Conservation (phyloP, 2,329 filamentous ascomycete genomes). For the Neopestalotiopsis clavispora region DNA sequence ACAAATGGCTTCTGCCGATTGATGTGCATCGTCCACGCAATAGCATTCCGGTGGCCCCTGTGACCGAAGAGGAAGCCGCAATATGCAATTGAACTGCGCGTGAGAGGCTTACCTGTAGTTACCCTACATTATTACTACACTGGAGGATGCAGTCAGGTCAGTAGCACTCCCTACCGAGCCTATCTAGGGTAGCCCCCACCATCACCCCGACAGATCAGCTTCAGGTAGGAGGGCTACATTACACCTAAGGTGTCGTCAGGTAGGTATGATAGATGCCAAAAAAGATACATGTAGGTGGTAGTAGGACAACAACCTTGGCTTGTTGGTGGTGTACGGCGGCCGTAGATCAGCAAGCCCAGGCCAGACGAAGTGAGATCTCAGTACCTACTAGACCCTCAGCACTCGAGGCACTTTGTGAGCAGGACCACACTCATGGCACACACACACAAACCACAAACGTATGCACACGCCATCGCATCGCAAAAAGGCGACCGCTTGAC, state of each 20-base stretch:
- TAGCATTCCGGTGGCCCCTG: constrained; percentile 1
- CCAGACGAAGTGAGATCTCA: too few relatives aligned
- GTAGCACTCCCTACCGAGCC: background rate
- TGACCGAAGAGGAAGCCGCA: constrained; percentile 11
- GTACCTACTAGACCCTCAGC: too few relatives aligned
- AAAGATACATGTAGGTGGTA: too few relatives aligned
- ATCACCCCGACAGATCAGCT: background rate
- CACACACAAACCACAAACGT: too few relatives aligned
- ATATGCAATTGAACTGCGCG: background rate
- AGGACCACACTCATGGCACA: too few relatives aligned
- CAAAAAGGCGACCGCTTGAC: background rate
- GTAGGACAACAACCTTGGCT: too few relatives aligned
- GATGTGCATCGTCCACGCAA: background rate
- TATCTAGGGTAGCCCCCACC: background rate
- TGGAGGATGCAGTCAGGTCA: background rate
- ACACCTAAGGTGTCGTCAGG: background rate
- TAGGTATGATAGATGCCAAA: too few relatives aligned
- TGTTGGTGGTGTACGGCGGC: too few relatives aligned
- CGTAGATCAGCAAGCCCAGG: too few relatives aligned
- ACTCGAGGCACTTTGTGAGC: too few relatives aligned
- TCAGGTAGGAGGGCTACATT: constrained; percentile 4
- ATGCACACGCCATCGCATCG: too few relatives aligned
- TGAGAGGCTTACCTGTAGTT: background rate
- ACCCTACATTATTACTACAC: background rate
- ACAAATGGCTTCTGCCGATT: background rate